Evolutionary conservation across 2,329 filamentous ascomycete species (phyloP).

Genomic region (Sphaerulina populicola): DNA sequence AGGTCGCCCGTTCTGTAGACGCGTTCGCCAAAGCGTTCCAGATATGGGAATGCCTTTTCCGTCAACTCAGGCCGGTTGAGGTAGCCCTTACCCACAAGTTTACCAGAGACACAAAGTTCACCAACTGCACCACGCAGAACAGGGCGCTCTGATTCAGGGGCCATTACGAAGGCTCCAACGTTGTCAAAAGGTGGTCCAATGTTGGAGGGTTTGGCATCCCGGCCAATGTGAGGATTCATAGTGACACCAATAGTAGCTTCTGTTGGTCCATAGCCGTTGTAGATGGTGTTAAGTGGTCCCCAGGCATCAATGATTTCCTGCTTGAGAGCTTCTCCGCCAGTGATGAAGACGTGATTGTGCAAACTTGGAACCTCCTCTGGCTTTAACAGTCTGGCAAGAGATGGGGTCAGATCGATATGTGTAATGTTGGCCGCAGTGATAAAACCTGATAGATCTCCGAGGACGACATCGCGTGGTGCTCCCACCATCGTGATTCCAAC

Average conservation of each 20-base stretch:
- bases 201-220: constrained; percentile 72
- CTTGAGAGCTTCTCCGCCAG: constrained; percentile 78
- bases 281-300: constrained; percentile 72
- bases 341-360: constrained; percentile 81
- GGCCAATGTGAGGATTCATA: constrained; percentile 73
- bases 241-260: constrained; percentile 90
- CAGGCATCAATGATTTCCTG: constrained; percentile 82
- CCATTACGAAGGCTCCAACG: constrained; percentile 72
- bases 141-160: constrained; percentile 58
- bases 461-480: constrained; percentile 72
- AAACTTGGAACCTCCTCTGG: constrained; percentile 74
- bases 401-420: constrained; percentile 86
- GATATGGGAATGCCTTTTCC: constrained; percentile 60
- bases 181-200: constrained; percentile 83
- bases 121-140: constrained; percentile 73
- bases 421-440: constrained; percentile 69
- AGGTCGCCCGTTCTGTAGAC: constrained; percentile 86
- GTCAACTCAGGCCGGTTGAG: constrained; percentile 74
- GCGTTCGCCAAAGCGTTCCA: constrained; percentile 41
- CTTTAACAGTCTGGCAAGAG: constrained; percentile 67
- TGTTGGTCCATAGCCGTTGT: constrained; percentile 85
- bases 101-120: constrained; percentile 80
- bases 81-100: constrained; percentile 82
- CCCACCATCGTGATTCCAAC: constrained; percentile 78
- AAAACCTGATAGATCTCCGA: constrained; percentile 68